Conservation (phyloP, 2,329 filamentous ascomycete species). For the Penicillium hesseltinei region DNA sequence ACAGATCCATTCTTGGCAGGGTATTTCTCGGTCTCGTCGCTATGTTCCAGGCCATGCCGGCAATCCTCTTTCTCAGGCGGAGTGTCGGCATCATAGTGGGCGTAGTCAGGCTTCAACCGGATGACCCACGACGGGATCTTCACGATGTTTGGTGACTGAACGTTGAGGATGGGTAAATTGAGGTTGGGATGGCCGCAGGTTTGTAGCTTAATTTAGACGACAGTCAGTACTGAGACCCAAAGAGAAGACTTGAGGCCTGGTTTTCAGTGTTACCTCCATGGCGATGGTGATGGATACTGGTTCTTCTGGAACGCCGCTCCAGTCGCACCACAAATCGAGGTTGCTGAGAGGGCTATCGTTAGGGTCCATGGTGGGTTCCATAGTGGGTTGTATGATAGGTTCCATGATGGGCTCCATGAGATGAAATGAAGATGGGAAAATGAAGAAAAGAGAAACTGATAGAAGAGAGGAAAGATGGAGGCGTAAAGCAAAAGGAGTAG, state of each 20-base stretch:
- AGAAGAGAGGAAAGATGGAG: background rate
- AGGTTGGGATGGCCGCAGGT: conserved; percentile 25
- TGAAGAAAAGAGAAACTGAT: background rate
- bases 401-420: background rate
- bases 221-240: background rate
- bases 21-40: background rate
- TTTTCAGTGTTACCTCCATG: conserved; percentile 29
- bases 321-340: conserved; percentile 33
- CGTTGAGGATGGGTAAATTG: conserved; percentile 24
- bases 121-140: background rate
- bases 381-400: background rate
- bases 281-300: conserved; percentile 27
- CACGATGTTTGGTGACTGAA: background rate
- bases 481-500: conserved; percentile 12
- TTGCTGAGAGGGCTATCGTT: conserved; percentile 23
- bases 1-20: background rate
- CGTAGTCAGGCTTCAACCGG: background rate
- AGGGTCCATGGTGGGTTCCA: conserved; percentile 8
- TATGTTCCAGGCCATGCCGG: no score
- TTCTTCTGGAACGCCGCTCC: conserved; percentile 28
- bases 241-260: background rate
- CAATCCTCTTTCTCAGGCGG: background rate
- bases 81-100: background rate
- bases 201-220: conserved; percentile 13
- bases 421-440: background rate